A percentile compares a stretch with the other conserved stretches of the same genome.
These are phyloP conservation scores for Stevia rebaudiana DNA, from an alignment of 140 eudicot genomes.

Conservation along the genomic window DNA sequence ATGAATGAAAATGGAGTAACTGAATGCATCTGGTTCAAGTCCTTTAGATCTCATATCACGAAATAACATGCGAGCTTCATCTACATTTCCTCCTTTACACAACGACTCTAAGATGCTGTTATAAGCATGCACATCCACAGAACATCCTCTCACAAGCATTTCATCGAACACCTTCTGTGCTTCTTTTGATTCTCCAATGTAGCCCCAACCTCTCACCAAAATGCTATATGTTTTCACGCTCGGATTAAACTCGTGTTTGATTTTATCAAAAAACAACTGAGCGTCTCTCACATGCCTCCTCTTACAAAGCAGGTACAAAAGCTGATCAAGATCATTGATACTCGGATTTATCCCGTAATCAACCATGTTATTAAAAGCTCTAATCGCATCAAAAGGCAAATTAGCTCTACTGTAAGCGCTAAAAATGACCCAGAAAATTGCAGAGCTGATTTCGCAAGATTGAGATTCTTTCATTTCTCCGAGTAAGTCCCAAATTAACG, in stretches of 20 bases:
- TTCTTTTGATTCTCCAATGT: conserved; percentile 40
- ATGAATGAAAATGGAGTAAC: conserved; percentile 62
- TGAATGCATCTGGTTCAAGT: conserved; percentile 67
- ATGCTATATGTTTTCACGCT: conserved; percentile 66
- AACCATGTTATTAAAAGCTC: conserved; percentile 69
- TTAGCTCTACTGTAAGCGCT: conserved; percentile 63
- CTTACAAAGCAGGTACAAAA: conserved; percentile 58
- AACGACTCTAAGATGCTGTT: conserved; percentile 65
- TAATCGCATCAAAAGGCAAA: conserved; percentile 68
- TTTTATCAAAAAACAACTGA: conserved; percentile 56
- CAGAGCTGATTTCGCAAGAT: conserved; percentile 30
- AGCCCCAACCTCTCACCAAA: conserved; percentile 76
- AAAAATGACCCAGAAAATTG: conserved; percentile 57
- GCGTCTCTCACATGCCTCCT: conserved; percentile 62
- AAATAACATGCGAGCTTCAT: conserved; percentile 56
- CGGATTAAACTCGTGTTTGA: conserved; percentile 32
- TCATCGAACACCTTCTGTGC: conserved; percentile 74
- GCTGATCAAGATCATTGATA: conserved; percentile 59
- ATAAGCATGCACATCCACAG: conserved; percentile 69
- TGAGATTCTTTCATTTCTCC: conserved; percentile 35
- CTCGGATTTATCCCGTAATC: conserved; percentile 57
- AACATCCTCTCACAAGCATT: conserved; percentile 60
- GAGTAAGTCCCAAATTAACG: conserved; percentile 77
- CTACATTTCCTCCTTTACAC: conserved; percentile 64
- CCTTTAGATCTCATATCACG: conserved; percentile 51